Percentiles rank a stretch among this genome's conserved stretches.
Evolutionary conservation across 2,329 filamentous ascomycete genomes (phyloP).

Genomic region (Ilyonectria mors-panacis): DNA sequence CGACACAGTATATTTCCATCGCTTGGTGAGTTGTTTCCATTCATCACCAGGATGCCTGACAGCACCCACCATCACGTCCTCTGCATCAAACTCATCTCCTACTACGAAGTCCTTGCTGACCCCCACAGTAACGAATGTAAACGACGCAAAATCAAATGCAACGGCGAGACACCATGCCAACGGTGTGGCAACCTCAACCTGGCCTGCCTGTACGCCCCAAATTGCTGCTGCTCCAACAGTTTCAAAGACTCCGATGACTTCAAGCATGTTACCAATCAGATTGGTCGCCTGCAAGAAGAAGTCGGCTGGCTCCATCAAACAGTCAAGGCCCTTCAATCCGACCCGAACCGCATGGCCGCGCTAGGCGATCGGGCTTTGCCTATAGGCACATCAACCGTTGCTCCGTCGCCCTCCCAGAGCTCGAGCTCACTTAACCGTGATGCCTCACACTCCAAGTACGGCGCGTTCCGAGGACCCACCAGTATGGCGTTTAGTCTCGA

Average conservation of each 20-base stretch:
- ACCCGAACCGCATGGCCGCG: constrained; percentile 61
- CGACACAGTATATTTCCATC: constrained; percentile 71
- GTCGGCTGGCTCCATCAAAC: constrained; percentile 83
- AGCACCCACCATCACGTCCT: not conserved
- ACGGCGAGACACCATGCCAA: constrained; percentile 77
- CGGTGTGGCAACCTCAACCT: constrained; percentile 79
- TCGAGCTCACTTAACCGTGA: constrained; percentile 57
- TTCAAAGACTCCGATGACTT: constrained; percentile 96
- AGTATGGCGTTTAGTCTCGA: constrained; percentile 89
- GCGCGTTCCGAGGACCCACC: constrained; percentile 86
- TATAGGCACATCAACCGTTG: constrained; percentile 50
- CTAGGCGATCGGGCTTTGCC: constrained; percentile 60
- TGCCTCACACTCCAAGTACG: constrained; percentile 67
- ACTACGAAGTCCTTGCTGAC: constrained; percentile 14
- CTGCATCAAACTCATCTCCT: not conserved
- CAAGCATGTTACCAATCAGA: constrained; percentile 82
- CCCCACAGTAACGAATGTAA: constrained; percentile 77
- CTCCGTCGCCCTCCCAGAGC: constrained; percentile 62
- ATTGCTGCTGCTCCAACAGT: constrained; percentile 79
- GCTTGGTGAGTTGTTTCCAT: constrained; percentile 64
- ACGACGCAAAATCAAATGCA: constrained; percentile 82
- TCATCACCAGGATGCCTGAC: not conserved
- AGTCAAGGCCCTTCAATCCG: constrained; percentile 76
- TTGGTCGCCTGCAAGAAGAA: constrained; percentile 85
- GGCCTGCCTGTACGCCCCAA: constrained; percentile 75